Percentiles rank a stretch among this genome's conserved stretches.
Evolutionary conservation across 768 basidiomycete genomes (phyloP).

Genomic region (Lactarius hengduanensis): DNA sequence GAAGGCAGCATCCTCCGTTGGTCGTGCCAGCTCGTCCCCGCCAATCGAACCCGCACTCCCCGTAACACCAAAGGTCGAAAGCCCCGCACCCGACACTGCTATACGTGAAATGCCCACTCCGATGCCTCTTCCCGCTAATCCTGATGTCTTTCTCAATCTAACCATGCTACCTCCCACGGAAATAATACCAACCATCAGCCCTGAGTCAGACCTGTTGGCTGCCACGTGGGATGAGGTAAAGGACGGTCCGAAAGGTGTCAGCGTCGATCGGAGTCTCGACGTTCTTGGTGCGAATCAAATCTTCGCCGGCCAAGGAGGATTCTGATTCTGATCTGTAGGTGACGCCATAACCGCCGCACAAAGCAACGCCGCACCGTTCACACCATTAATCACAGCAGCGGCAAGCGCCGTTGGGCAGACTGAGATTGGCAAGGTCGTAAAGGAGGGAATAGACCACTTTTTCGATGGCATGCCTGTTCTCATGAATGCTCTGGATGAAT

Average conservation of each 20-base stretch:
- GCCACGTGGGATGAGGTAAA: constrained; percentile 10
- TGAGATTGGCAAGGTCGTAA: constrained; percentile 18
- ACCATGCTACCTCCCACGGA: neutral
- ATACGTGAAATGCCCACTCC: constrained; percentile 1
- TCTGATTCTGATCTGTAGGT: neutral
- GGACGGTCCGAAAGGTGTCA: neutral
- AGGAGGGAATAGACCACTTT: constrained; percentile 30
- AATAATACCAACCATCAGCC: neutral
- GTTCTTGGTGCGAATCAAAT: neutral
- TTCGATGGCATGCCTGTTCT: constrained; percentile 32
- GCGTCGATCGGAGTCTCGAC: neutral
- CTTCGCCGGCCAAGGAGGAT: neutral
- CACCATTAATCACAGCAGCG: constrained; percentile 4
- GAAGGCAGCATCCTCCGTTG: neutral
- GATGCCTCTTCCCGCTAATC: neutral
- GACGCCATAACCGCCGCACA: neutral
- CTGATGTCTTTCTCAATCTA: neutral
- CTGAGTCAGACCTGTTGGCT: constrained; percentile 4
- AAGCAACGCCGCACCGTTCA: neutral
- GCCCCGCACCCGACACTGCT: neutral
- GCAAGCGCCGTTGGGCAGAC: constrained; percentile 8
- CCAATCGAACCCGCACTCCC: neutral
- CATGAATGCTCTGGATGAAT: constrained; percentile 33
- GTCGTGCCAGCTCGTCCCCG: neutral
- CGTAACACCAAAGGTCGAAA: neutral